phyloP scores from a whole-genome alignment of 2,329 filamentous ascomycete species.

The Paraphaeosphaeria minitans region DNA sequence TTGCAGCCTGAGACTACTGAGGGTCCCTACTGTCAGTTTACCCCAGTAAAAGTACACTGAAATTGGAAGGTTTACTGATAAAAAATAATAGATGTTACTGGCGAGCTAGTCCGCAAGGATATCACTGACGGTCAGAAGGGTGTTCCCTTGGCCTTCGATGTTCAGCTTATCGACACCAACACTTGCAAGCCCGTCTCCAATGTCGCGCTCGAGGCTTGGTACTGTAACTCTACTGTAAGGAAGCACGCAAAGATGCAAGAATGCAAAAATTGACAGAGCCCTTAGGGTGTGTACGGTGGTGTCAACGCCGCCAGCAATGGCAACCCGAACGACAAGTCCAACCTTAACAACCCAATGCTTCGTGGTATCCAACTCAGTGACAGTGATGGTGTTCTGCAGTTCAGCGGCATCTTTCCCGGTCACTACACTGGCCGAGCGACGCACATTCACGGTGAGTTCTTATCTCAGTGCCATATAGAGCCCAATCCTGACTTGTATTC shows the following conservation, averaged over 20 bases:
- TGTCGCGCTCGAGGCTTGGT: conserved; percentile 58
- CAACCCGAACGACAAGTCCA: conserved; percentile 29
- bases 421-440: conserved; percentile 36
- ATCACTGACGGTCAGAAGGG: conserved; percentile 54
- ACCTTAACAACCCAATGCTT: conserved; percentile 44
- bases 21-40: conserved; percentile 28
- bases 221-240: conserved; percentile 14
- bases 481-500: not conserved
- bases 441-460: conserved; percentile 26
- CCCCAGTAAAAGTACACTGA: not conserved
- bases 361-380: conserved; percentile 55
- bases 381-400: conserved; percentile 52
- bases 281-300: conserved; percentile 53
- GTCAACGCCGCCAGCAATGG: conserved; percentile 45
- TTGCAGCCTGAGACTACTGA: conserved; percentile 31
- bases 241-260: not conserved
- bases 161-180: conserved; percentile 57
- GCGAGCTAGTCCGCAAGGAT: conserved; percentile 55
- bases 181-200: conserved; percentile 57
- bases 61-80: not conserved
- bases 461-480: not conserved
- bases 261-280: not conserved
- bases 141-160: conserved; percentile 54
- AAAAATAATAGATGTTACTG: conserved; percentile 42
- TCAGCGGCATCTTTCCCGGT: conserved; percentile 54